Evolutionary conservation across 2,329 filamentous ascomycete species (phyloP), one percentile per base, ranked within the genome.

Genomic region (Fusarium penzigii): DNA sequence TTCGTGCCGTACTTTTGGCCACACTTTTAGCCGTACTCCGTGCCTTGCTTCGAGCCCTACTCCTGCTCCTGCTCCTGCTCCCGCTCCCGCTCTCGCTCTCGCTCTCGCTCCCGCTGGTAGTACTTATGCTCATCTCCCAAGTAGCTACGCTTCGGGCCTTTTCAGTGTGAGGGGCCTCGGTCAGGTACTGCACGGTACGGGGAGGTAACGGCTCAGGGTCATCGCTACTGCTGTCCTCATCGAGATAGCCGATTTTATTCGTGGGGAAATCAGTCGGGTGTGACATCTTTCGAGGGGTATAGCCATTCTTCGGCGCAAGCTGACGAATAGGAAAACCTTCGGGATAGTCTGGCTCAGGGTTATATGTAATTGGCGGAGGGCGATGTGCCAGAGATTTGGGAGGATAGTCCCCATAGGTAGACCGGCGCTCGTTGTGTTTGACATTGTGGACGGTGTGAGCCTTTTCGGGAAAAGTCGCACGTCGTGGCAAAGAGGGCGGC

Each of bases 391-490:
- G 57, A 11, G 48, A n/a, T 41, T 52, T 58, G 14, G 56, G 55
- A 20, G 55, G 59, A 20, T 65, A 55, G 29, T 57, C 58, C 6
- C 50, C 50, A 34, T 63, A 64, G 17, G 49, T 46, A 4, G 55
- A 51, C 36, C 55, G 52, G 32, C 51, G 63, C 13, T 65, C 59
- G 32, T 61, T 55, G 17, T 51, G 53, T 17, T 57, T 60, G 25
- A 58, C 29, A 17, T 57, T 58, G 16, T 59, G 57, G 16, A 56
- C 48, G 5, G 61, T 73, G 39, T 68, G 68, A 11, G 70, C 64
- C 59, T 71, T 73, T 44, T 78, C 74, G 29, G 77, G 75, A 53
- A 70, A 78, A n/a, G 78, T 79, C 12, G 75, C 70, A 17, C 76
- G 74, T 44, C 78, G 73, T 20, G 72, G 67, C 45, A 78, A 70